Percentiles rank a stretch among this genome's conserved stretches.
These are phyloP conservation scores for Hordeum vulgare DNA, from an alignment of 176 grass and related monocot species.

Conservation along the genomic window DNA sequence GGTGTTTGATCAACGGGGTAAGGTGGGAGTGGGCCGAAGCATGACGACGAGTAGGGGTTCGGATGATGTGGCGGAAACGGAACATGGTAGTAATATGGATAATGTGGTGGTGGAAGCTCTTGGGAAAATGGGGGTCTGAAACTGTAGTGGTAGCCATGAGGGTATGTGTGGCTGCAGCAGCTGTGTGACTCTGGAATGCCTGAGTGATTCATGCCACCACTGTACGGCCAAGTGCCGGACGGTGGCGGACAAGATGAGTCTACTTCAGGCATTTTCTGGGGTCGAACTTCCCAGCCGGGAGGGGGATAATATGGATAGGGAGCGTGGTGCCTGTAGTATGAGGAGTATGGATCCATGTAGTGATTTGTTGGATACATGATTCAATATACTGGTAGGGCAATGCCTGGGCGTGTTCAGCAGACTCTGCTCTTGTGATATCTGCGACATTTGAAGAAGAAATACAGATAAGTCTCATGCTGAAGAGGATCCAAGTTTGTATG, in stretches of 20 bases:
- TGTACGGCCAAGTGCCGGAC: slow-evolving; percentile 37
- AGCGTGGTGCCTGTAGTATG: slow-evolving; percentile 39
- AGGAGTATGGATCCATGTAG: slow-evolving; percentile 64
- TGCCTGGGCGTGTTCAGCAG: background rate
- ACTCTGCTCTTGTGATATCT: slow-evolving; percentile 12
- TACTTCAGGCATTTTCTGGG: background rate
- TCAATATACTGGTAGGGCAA: slow-evolving; percentile 1
- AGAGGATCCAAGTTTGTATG: background rate
- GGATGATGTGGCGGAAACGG: slow-evolving; percentile 22
- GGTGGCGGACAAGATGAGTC: slow-evolving; percentile 23
- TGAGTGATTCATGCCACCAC: slow-evolving; percentile 14
- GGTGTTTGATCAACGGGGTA: slow-evolving; percentile 37
- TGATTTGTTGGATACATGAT: slow-evolving; percentile 49
- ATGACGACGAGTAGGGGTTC: slow-evolving; percentile 33
- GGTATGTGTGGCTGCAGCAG: slow-evolving; percentile 36
- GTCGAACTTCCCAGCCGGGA: slow-evolving; percentile 29
- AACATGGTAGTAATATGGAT: slow-evolving; percentile 36
- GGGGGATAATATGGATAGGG: slow-evolving; percentile 41
- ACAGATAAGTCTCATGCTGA: background rate
- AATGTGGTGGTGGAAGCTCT: slow-evolving; percentile 41
- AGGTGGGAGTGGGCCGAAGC: slow-evolving; percentile 14
- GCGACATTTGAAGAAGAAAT: background rate
- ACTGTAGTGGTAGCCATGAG: slow-evolving; percentile 47
- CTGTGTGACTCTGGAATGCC: slow-evolving; percentile 23
- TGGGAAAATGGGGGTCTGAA: slow-evolving; percentile 46